phyloP scores from a whole-genome alignment of 768 basidiomycete species.

The Amanita brunnescens region DNA sequence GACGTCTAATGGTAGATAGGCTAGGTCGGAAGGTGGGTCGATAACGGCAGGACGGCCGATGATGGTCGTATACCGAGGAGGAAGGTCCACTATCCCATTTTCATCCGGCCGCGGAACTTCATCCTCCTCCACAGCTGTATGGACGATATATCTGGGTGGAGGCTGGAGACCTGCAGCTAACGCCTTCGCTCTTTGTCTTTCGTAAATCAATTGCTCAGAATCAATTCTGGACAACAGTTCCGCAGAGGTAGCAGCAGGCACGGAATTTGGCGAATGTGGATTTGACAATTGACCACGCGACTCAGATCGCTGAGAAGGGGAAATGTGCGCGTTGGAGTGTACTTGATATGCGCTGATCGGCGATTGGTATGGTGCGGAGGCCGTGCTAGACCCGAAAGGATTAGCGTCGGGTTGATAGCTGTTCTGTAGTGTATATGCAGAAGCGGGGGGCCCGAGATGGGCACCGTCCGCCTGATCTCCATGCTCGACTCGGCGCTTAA shows the following conservation, averaged over 20 bases:
- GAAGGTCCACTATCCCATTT: conserved; percentile 60
- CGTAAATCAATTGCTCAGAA: conserved; percentile 8
- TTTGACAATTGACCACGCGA: conserved; percentile 15
- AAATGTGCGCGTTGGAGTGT: conserved; percentile 7
- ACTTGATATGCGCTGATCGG: conserved; percentile 2
- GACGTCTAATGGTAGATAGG: background rate
- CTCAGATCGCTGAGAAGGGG: background rate
- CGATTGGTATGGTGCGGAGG: conserved; percentile 8
- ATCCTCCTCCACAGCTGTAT: conserved; percentile 68
- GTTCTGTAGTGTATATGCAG: background rate
- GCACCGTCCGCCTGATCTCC: background rate
- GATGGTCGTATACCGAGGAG: conserved; percentile 46
- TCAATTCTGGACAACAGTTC: background rate
- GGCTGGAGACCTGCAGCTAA: conserved; percentile 28
- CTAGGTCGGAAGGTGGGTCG: background rate
- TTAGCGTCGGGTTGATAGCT: background rate
- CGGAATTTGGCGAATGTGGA: conserved; percentile 12
- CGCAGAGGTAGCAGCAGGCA: background rate
- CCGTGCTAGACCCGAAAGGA: background rate
- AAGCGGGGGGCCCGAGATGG: background rate
- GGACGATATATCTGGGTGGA: conserved; percentile 51
- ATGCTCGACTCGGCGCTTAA: background rate
- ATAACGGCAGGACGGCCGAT: conserved; percentile 32
- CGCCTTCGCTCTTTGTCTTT: conserved; percentile 50
- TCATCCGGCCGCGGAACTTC: conserved; percentile 30